Conservation (phyloP, 1,139 yeast genomes). For the Hansenula lynferdii region DNA sequence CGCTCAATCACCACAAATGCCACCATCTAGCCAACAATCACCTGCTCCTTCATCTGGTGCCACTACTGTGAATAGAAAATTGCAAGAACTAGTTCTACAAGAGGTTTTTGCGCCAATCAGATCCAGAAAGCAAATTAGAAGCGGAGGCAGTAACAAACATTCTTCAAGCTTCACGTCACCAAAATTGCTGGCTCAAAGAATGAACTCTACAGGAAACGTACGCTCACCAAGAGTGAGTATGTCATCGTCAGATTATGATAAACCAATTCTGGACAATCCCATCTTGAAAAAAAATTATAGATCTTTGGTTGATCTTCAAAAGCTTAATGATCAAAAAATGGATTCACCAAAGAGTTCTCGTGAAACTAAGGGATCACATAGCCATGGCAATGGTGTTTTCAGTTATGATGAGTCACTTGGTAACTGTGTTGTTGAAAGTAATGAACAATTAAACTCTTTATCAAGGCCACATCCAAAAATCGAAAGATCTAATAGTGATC, state of each 20-base stretch:
- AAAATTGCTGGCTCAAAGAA: slow-evolving; percentile 8
- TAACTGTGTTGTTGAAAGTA: neutral
- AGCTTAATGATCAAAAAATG: slow-evolving; percentile 2
- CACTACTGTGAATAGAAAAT: slow-evolving; percentile 57
- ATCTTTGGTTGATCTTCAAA: slow-evolving; percentile 20
- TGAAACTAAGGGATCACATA: no score
- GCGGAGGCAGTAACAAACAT: slow-evolving; percentile 9
- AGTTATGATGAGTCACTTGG: no score
- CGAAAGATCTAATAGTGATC: slow-evolving; percentile 19
- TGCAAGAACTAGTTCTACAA: slow-evolving; percentile 60
- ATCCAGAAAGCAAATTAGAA: slow-evolving; percentile 8
- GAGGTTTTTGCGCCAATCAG: slow-evolving; percentile 63
- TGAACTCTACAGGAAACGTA: slow-evolving; percentile 1
- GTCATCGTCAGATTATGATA: slow-evolving; percentile 24
- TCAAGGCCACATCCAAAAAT: slow-evolving; percentile 5
- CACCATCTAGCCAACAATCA: slow-evolving; percentile 15
- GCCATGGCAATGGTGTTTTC: no score
- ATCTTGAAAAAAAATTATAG: slow-evolving; percentile 15
- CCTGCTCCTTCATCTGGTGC: slow-evolving; percentile 40
- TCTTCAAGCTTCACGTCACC: slow-evolving; percentile 13
- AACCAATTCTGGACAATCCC: slow-evolving; percentile 9
- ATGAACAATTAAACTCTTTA: slow-evolving; percentile 1
- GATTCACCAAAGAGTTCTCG: no score
- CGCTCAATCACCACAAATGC: slow-evolving; percentile 13
- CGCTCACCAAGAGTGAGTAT: slow-evolving; percentile 16